phyloP scores from a whole-genome alignment of 1,284 basidiomycete genomes.

The Sanghuangporus weigelae region DNA sequence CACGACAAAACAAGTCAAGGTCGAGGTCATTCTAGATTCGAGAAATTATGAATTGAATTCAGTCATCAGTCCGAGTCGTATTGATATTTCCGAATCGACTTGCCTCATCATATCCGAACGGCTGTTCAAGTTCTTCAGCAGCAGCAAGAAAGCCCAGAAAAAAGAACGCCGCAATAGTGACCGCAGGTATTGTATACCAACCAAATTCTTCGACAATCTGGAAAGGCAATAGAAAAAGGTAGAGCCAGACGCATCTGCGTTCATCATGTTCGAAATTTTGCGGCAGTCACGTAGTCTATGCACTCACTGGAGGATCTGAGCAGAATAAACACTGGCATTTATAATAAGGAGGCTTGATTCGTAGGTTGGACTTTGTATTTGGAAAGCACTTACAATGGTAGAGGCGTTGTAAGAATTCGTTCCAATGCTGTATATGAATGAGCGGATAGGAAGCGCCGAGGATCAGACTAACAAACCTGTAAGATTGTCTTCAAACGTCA shows the following conservation, averaged over 20 bases:
- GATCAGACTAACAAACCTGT: slow-evolving; percentile 35
- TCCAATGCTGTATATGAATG: slow-evolving; percentile 38
- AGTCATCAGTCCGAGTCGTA: background rate
- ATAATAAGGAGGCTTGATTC: background rate
- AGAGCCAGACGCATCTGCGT: slow-evolving; percentile 58
- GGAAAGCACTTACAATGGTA: slow-evolving; percentile 50
- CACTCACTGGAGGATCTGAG: slow-evolving; percentile 45
- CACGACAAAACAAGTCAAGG: slow-evolving; percentile 53
- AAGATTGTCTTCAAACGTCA: slow-evolving; percentile 49
- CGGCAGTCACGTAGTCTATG: background rate
- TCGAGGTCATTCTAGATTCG: slow-evolving; percentile 54
- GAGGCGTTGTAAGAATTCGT: slow-evolving; percentile 54
- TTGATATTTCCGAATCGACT: slow-evolving; percentile 13
- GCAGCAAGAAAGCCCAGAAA: slow-evolving; percentile 62
- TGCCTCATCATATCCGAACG: slow-evolving; percentile 61
- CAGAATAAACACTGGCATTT: slow-evolving; percentile 46
- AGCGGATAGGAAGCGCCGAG: background rate
- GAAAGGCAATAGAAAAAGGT: slow-evolving; percentile 65
- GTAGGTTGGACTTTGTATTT: background rate
- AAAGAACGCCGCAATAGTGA: slow-evolving; percentile 57
- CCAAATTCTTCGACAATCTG: slow-evolving; percentile 53
- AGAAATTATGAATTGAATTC: background rate
- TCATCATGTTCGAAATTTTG: background rate
- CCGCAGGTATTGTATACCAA: slow-evolving; percentile 56
- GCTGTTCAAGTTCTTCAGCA: slow-evolving; percentile 65